phyloP scores from a whole-genome alignment of 306 rosid genomes.

The Begonia fuchsioides region DNA sequence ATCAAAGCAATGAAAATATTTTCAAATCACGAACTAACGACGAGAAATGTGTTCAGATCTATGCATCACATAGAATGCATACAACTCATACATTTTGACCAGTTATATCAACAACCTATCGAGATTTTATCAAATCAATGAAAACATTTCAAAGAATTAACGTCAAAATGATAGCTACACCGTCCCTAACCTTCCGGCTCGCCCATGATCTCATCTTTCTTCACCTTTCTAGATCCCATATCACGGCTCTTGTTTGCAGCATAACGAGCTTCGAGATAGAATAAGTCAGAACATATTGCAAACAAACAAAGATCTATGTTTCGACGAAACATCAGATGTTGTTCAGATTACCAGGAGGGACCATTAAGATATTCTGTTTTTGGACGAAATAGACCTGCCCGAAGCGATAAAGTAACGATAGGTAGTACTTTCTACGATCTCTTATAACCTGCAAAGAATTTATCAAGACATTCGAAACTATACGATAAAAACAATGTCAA shows the following conservation, averaged over 20 bases:
- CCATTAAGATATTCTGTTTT: slow-evolving; percentile 28
- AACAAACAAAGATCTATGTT: neutral
- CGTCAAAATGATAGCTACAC: neutral
- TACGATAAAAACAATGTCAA: too few species aligned
- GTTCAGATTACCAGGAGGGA: slow-evolving; percentile 26
- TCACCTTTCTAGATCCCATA: neutral
- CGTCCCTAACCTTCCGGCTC: neutral
- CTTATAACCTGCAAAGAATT: slow-evolving; percentile 33
- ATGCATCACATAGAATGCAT: too few species aligned
- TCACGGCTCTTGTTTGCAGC: neutral
- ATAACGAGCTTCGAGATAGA: neutral
- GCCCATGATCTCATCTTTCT: too few species aligned
- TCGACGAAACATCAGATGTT: slow-evolving; percentile 2
- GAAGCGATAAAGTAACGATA: slow-evolving; percentile 60
- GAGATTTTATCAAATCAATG: neutral
- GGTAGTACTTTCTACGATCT: slow-evolving; percentile 62
- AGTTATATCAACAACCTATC: too few species aligned
- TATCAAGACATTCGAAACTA: too few species aligned
- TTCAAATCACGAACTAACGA: too few species aligned
- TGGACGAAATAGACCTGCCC: slow-evolving; percentile 77
- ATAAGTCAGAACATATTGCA: neutral
- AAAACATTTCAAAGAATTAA: neutral
- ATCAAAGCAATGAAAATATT: too few species aligned
- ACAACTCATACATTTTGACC: too few species aligned
- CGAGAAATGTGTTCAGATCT: too few species aligned